Conservation (phyloP, 2,329 filamentous ascomycete species). For the Scedosporium minutisporum region DNA sequence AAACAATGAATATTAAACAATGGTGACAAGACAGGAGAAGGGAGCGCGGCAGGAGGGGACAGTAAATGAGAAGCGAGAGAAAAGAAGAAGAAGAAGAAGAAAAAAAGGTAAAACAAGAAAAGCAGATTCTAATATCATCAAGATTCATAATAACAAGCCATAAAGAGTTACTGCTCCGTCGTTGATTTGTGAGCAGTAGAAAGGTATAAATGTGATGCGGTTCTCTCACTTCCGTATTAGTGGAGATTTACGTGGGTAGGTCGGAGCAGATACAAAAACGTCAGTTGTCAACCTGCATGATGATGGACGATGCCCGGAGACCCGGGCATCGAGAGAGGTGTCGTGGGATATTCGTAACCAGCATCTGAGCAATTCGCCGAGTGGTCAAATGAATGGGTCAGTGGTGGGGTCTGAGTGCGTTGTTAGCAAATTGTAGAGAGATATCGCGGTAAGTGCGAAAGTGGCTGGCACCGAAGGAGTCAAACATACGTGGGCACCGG, state of each 20-base stretch:
- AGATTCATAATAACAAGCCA: not conserved
- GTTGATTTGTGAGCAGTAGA: too few relatives aligned
- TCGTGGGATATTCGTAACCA: conserved; percentile 57
- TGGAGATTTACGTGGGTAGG: too few relatives aligned
- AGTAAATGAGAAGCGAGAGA: not conserved
- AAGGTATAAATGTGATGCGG: too few relatives aligned
- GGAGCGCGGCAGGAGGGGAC: not conserved
- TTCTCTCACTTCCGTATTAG: too few relatives aligned
- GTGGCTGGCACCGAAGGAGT: not conserved
- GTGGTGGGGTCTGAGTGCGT: conserved; percentile 57
- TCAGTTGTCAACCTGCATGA: conserved; percentile 8
- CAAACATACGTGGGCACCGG: conserved; percentile 65
- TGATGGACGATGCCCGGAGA: conserved; percentile 47
- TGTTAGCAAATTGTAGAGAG: not conserved
- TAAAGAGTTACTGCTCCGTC: not conserved
- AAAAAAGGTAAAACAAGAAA: not conserved
- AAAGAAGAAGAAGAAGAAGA: not conserved
- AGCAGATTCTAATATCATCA: not conserved
- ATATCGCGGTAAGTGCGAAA: not conserved
- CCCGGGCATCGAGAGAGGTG: conserved; percentile 63
- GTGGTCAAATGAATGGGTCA: conserved; percentile 64
- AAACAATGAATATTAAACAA: too few relatives aligned
- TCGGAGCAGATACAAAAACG: too few relatives aligned
- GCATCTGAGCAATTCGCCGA: conserved; percentile 54
- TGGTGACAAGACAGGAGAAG: not conserved